A percentile compares a stretch with the other conserved stretches of the same genome.
These are phyloP conservation scores for Cryphonectria radicalis DNA, from an alignment of 2,329 filamentous ascomycete genomes.

Conservation along the genomic window DNA sequence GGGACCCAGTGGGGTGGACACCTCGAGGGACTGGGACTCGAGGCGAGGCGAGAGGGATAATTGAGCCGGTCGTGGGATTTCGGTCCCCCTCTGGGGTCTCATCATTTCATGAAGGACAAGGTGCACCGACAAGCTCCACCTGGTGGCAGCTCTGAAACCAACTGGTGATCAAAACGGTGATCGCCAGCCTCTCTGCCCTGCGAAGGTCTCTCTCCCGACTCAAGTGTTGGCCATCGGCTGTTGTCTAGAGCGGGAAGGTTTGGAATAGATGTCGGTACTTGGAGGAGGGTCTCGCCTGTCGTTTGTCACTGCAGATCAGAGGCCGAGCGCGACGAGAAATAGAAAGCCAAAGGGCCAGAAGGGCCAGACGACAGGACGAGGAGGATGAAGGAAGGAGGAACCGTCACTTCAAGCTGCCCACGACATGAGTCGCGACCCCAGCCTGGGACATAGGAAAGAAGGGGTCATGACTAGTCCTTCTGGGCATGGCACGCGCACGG, in stretches of 20 bases:
- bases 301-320: background rate
- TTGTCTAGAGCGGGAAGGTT: background rate
- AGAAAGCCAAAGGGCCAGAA: background rate
- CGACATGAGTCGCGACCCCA: background rate
- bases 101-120: constrained; percentile 13
- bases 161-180: background rate
- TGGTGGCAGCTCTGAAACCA: constrained; percentile 21
- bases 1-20: constrained; percentile 1
- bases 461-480: constrained; percentile 5
- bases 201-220: background rate
- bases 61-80: constrained; percentile 18
- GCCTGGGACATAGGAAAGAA: background rate
- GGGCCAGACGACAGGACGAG: background rate
- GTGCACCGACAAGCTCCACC: background rate
- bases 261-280: background rate
- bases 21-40: background rate
- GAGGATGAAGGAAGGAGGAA: background rate
- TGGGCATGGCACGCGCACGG: background rate
- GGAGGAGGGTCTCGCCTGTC: background rate
- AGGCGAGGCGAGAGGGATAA: constrained; percentile 17
- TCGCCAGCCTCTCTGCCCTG: background rate
- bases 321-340: background rate
- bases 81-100: constrained; percentile 2
- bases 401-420: background rate
- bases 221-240: background rate